These are phyloP conservation scores for Gaeumannomyces tritici DNA, from an alignment of 2,329 filamentous ascomycete genomes.

Conservation along the genomic window DNA sequence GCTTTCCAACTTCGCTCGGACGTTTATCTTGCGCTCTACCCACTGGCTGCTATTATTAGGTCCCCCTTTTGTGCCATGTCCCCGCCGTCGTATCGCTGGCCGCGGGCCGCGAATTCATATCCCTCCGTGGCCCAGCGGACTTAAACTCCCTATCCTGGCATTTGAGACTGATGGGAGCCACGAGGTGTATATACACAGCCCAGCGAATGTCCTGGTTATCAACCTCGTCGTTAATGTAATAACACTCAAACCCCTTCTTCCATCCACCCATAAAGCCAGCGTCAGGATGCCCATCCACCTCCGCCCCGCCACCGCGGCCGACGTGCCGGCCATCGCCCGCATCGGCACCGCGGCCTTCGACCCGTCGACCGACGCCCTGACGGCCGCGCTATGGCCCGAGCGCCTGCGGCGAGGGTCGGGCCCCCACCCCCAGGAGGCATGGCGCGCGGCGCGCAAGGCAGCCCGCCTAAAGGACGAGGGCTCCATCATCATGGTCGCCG, in stretches of 20 bases:
- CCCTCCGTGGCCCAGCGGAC: background rate
- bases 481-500: constrained; percentile 11
- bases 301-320: constrained; percentile 14
- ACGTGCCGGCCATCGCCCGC: constrained; percentile 14
- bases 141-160: background rate
- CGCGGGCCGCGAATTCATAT: background rate
- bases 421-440: constrained; percentile 5
- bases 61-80: too few species aligned
- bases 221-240: too few species aligned
- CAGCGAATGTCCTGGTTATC: too few species aligned
- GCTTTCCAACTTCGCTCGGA: too few species aligned
- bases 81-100: too few species aligned
- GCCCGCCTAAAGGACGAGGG: constrained; percentile 6
- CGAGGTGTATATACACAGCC: too few species aligned
- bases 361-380: constrained; percentile 9
- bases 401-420: constrained; percentile 7
- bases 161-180: too few species aligned
- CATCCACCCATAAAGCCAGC: background rate
- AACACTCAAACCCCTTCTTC: background rate
- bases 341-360: constrained; percentile 15
- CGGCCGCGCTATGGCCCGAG: constrained; percentile 8
- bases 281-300: constrained; percentile 15
- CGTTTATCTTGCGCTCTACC: too few species aligned
- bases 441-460: constrained; percentile 10
- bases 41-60: too few species aligned